Evolutionary conservation across 768 basidiomycete genomes (phyloP).

Genomic region (Trametes gibbosa): DNA sequence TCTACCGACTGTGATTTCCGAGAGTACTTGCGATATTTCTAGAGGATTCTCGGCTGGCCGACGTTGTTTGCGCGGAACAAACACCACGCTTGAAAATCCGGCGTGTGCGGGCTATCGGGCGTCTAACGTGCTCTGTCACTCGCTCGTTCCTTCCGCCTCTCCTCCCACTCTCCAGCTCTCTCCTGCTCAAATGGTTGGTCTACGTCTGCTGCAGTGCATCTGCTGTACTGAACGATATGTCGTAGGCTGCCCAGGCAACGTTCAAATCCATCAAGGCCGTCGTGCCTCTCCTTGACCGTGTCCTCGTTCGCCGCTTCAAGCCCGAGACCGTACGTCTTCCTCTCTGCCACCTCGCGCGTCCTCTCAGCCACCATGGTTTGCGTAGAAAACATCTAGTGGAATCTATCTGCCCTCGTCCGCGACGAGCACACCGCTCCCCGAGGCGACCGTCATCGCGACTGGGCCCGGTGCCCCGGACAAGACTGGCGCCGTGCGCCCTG

Average conservation of each 20-base stretch:
- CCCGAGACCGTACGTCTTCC: slow-evolving; percentile 72
- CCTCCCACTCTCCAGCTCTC: background rate
- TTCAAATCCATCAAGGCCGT: slow-evolving; percentile 94
- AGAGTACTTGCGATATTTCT: too few relatives aligned
- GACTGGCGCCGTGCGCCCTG: slow-evolving; percentile 73
- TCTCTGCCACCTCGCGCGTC: too few relatives aligned
- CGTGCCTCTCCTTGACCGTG: slow-evolving; percentile 91
- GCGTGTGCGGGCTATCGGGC: slow-evolving; percentile 1
- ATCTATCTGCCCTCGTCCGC: slow-evolving; percentile 94
- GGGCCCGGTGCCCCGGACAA: slow-evolving; percentile 94
- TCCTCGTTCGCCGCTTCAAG: slow-evolving; percentile 97
- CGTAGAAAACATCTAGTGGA: slow-evolving; percentile 99
- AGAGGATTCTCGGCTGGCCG: slow-evolving; percentile 11
- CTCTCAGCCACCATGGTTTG: too few relatives aligned
- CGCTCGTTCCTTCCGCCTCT: background rate
- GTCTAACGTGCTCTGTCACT: slow-evolving; percentile 5
- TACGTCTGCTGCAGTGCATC: background rate
- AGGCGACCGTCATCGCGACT: slow-evolving; percentile 93
- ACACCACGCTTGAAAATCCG: slow-evolving; percentile 14
- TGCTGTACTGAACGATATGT: background rate
- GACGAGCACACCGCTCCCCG: slow-evolving; percentile 83
- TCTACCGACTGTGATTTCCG: too few relatives aligned
- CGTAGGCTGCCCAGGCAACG: slow-evolving; percentile 80
- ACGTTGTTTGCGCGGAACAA: slow-evolving; percentile 23
- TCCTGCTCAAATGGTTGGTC: slow-evolving; percentile 3